A percentile compares a stretch with the other conserved stretches of the same genome.
phyloP scores from a whole-genome alignment of 257 asterid genomes.

The Echium plantagineum region DNA sequence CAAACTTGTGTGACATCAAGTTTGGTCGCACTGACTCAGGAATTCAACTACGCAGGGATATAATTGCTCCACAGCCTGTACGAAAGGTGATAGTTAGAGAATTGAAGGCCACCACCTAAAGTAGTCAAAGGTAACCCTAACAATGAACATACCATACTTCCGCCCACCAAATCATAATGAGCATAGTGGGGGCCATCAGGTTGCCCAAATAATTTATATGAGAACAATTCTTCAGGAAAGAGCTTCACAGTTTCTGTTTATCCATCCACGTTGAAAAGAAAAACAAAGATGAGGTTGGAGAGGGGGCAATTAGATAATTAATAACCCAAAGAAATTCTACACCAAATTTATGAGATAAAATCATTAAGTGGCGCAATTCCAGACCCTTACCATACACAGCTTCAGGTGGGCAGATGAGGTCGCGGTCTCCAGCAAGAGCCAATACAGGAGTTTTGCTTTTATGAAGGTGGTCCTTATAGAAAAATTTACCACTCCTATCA shows the following conservation, averaged over 20 bases:
- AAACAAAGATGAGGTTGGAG: not conserved
- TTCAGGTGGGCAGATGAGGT: slow-evolving; percentile 92
- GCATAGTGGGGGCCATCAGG: slow-evolving; percentile 86
- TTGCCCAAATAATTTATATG: slow-evolving; percentile 73
- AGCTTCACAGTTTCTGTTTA: slow-evolving; percentile 66
- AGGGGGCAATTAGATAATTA: not conserved
- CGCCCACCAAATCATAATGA: slow-evolving; percentile 95
- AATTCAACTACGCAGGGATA: slow-evolving; percentile 70
- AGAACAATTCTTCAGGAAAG: slow-evolving; percentile 62
- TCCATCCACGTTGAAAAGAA: slow-evolving; percentile 1
- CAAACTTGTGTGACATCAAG: not conserved
- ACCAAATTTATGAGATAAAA: not conserved
- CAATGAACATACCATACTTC: slow-evolving; percentile 51
- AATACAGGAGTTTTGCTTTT: slow-evolving; percentile 56
- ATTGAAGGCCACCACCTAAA: not conserved
- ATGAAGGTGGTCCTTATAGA: slow-evolving; percentile 74
- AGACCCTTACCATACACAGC: slow-evolving; percentile 67
- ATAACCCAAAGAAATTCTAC: not conserved
- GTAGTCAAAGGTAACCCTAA: slow-evolving; percentile 4
- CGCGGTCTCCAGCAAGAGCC: slow-evolving; percentile 89
- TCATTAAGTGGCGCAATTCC: not conserved
- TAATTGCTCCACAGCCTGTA: slow-evolving; percentile 70
- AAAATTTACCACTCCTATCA: slow-evolving; percentile 60
- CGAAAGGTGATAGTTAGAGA: not conserved
- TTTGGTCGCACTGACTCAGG: slow-evolving; percentile 39